phyloP scores from a whole-genome alignment of 768 basidiomycete genomes.

The Rhodotorula kratochvilovae region DNA sequence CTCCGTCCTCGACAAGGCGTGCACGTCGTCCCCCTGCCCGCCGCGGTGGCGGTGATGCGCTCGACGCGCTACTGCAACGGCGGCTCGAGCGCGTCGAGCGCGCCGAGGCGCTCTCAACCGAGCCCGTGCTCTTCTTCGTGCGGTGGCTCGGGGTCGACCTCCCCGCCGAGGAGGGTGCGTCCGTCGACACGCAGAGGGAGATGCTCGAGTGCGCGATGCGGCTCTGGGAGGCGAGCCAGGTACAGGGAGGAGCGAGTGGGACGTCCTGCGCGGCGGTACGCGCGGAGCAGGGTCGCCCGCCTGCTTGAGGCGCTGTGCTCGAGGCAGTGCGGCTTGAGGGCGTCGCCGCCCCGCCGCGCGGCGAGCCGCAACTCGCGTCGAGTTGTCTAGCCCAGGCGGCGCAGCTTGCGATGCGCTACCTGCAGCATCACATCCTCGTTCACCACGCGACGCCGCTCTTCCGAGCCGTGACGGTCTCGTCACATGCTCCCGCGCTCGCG shows the following conservation, averaged over 20 bases:
- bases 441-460: slow-evolving; percentile 11
- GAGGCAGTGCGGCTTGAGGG: slow-evolving; percentile 5
- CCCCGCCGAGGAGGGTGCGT: not conserved
- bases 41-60: not conserved
- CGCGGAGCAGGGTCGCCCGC: not conserved
- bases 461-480: slow-evolving; percentile 13
- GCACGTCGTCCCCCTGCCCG: not conserved
- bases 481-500: slow-evolving; percentile 1
- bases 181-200: not conserved
- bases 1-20: slow-evolving; percentile 16
- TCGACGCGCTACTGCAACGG: slow-evolving; percentile 9
- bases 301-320: slow-evolving; percentile 7
- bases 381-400: not conserved
- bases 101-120: slow-evolving; percentile 4
- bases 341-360: not conserved
- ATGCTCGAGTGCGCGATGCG: not conserved
- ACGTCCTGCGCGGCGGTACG: not conserved
- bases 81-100: slow-evolving; percentile 24
- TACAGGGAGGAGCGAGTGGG: slow-evolving; percentile 6
- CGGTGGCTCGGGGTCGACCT: slow-evolving; percentile 11
- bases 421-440: slow-evolving; percentile 11
- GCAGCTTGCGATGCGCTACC: not conserved
- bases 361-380: not conserved
- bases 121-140: slow-evolving; percentile 5
- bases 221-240: slow-evolving; percentile 15